Conservation (phyloP, 2,329 filamentous ascomycete species). For the Xylaria sp. region DNA sequence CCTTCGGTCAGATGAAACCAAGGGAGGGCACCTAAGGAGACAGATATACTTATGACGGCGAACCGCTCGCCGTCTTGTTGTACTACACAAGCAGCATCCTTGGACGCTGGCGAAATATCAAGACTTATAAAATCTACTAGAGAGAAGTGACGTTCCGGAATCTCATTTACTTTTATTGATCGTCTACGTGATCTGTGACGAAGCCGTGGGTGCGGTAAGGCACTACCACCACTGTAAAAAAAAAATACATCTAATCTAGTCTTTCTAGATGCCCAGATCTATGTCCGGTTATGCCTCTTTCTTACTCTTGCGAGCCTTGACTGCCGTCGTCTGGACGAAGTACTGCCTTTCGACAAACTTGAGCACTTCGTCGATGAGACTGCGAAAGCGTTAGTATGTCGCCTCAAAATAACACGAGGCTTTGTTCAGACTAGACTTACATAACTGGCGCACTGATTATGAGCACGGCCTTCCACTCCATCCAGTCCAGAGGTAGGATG, state of each 20-base stretch:
- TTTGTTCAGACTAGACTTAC: slow-evolving; percentile 56
- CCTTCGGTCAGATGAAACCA: not conserved
- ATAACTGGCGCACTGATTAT: slow-evolving; percentile 89
- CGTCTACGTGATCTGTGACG: not conserved
- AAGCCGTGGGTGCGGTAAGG: not conserved
- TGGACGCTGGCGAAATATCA: not conserved
- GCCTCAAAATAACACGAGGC: not conserved
- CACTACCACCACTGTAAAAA: no score
- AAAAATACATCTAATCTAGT: slow-evolving; percentile 36
- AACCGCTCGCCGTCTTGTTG: not conserved
- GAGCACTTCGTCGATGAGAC: slow-evolving; percentile 80
- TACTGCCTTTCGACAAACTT: slow-evolving; percentile 75
- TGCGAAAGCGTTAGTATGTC: slow-evolving; percentile 39
- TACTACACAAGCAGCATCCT: not conserved
- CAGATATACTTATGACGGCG: not conserved
- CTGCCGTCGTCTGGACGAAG: slow-evolving; percentile 58
- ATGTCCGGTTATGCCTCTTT: slow-evolving; percentile 46
- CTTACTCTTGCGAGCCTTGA: slow-evolving; percentile 48
- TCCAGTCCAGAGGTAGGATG: slow-evolving; percentile 82
- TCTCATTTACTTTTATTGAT: slow-evolving; percentile 7
- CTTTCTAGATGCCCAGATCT: slow-evolving; percentile 43
- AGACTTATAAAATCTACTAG: not conserved
- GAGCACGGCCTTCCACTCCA: slow-evolving; percentile 91
- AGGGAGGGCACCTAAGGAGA: not conserved
- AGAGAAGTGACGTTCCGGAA: not conserved